Percentiles rank a stretch among this genome's conserved stretches.
Conservation (phyloP, 1,284 basidiomycete species). For the Anthracocystis panici-leucophaei region DNA sequence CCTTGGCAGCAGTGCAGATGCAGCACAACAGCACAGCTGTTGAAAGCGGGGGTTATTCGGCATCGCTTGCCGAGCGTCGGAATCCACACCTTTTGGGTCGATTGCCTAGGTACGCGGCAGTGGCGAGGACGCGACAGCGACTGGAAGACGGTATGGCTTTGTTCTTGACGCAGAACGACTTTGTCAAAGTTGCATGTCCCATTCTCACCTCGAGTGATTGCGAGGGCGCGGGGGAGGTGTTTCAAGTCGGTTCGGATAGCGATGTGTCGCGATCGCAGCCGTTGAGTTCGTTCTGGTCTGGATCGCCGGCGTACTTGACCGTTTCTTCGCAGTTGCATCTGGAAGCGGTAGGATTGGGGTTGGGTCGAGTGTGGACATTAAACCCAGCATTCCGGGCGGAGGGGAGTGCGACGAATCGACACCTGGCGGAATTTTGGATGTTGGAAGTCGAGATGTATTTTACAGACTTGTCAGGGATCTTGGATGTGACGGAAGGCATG, state of each 20-base stretch:
- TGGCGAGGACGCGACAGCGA: constrained; percentile 43
- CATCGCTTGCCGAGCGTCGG: constrained; percentile 42
- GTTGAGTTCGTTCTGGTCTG: constrained; percentile 53
- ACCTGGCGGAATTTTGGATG: constrained; percentile 99
- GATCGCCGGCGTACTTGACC: constrained; percentile 82
- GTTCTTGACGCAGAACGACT: constrained; percentile 73
- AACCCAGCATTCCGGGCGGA: constrained; percentile 95
- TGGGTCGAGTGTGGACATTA: constrained; percentile 88
- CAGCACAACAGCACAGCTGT: constrained; percentile 26
- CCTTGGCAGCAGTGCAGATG: constrained; percentile 33
- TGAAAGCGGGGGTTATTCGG: constrained; percentile 21
- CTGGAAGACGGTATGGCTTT: constrained; percentile 45
- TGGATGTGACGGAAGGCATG: constrained; percentile 51
- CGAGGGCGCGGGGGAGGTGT: constrained; percentile 96
- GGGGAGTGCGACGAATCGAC: constrained; percentile 85
- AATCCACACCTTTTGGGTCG: constrained; percentile 54
- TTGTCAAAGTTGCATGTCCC: constrained; percentile 84
- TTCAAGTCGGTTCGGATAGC: constrained; percentile 76
- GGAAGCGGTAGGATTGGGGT: constrained; percentile 80
- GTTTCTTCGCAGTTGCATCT: constrained; percentile 96
- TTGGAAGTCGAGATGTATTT: constrained; percentile 79
- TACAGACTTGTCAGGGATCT: constrained; percentile 36
- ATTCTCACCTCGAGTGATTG: constrained; percentile 91
- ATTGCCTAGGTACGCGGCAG: constrained; percentile 39
- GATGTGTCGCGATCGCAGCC: constrained; percentile 26